Base-by-base conservation (phyloP, 108 stramenopile species). In the Hondaea fermentalgiana region DNA sequence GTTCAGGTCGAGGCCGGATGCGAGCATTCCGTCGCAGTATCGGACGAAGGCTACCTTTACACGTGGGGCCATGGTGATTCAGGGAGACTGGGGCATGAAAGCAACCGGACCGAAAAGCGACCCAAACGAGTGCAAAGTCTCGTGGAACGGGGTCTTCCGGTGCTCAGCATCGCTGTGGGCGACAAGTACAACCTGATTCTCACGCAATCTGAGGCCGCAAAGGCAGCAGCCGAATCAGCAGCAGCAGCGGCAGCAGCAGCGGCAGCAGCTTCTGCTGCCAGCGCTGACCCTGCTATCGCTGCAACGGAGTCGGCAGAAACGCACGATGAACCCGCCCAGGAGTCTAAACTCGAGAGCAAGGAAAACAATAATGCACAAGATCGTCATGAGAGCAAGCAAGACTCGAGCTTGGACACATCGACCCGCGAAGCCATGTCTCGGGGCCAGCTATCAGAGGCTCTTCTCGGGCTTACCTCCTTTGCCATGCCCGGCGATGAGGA, bases 71-170 rank as follows among this genome's bases (percentile, higher is more conserved):
- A 21, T 14, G 89, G 89, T 2, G 25, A 47, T 87, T 90, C 90
- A 83, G 90, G 92, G 58, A 90, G 91, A 88, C 92, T 92, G 17
- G 92, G 92, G n/a, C 92, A 92, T 60, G 91, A 72, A 35, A 83
- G 43, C 19, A 83, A 53, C 51, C 76, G 76, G 10, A 83, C 76
- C 45, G 76, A 83, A 23, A 83, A 83, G 28, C 76, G 76, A 14
- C 76, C 76, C 44, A 83, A 83, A 45, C 76, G 76, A 1, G 76
- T 83, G n/a, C 23, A 83, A 83, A 53, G 49, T 23, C 76, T 83
- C 76, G 76, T 83, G 19, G 76, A 83, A 0, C 6, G 51, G 25
- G 76, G 76, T 28, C 76, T 83, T 83, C 76, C 76, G n/a, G 76
- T 83, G 43, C 49, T 83, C 28, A 47, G 25, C n/a, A 25, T 47